Base-by-base conservation (phyloP, 495 filamentous ascomycete genomes). In the Penicillium pancosmium region DNA sequence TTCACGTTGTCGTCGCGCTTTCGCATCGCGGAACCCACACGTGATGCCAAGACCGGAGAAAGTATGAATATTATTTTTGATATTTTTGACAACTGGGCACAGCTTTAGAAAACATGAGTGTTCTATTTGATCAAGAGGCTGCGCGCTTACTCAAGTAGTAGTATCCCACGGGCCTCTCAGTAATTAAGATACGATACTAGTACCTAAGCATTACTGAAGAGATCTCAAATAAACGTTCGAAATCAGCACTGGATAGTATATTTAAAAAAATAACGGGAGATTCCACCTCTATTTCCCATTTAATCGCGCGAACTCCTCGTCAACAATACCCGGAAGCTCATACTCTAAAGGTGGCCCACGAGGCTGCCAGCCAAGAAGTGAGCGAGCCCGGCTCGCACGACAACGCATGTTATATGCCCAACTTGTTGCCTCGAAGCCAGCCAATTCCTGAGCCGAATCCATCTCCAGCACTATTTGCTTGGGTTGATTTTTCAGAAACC, bases 401-500 rank as follows among this genome's bases (percentile, higher is more conserved):
- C 50, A 52, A 35, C 50, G 50, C 23, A 52, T 35, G 35, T 52
- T 52, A 19, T 33, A 52, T 19, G 27, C 50, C 50, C 50, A 52
- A 19, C 50, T 52, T 1, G 50, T 35, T 35, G 50, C 50, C 31
- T 52, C 50, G 10, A 52, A 52, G 11, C 50, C 50, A 33, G 50
- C 50, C 15, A 52, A n/a, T 21, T 52, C 34, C 16, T 52, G 16
- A 3, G 50, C 50, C 1, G 23, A 15, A 11, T 52, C 31, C 25
- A 52, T 33, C 5, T 33, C 15, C 15, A 52, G 31, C 15, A 27
- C 56, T 16, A 33, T 66, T 55, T 27, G 64, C 41, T 44, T 16
- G 2, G 41, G 41, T 18, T 44, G 12, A 44, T 1, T n/a, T 6
- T 19, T 19, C 41, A 88, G 71, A 16, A 82, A 80, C 0, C 83